These are phyloP conservation scores for Dactylellina leptospora DNA, from an alignment of 2,329 filamentous ascomycete genomes.

Conservation along the genomic window DNA sequence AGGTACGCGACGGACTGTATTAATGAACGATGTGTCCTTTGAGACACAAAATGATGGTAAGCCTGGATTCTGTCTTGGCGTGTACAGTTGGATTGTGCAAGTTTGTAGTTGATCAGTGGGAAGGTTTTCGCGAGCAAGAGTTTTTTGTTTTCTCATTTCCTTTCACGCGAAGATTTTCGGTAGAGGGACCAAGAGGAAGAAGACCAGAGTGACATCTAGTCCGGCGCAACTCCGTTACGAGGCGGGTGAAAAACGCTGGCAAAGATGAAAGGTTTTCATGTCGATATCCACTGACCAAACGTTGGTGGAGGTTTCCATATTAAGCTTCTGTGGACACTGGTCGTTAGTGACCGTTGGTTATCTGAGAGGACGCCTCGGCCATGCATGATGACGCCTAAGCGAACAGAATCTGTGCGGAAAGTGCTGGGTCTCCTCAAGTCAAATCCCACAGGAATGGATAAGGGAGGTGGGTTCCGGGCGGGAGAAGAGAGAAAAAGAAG, in stretches of 20 bases:
- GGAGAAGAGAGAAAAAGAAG: slow-evolving; percentile 27
- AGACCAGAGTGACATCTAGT: slow-evolving; percentile 4
- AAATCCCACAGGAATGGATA: slow-evolving; percentile 41
- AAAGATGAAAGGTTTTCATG: slow-evolving; percentile 23
- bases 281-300: slow-evolving; percentile 72
- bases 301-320: slow-evolving; percentile 99
- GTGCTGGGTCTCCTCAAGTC: slow-evolving; percentile 11
- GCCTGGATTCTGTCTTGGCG: slow-evolving; percentile 33
- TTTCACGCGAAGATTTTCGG: slow-evolving; percentile 46
- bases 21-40: slow-evolving; percentile 86
- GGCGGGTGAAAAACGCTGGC: slow-evolving; percentile 14
- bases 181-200: no score
- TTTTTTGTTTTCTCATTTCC: slow-evolving; percentile 16
- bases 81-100: slow-evolving; percentile 5
- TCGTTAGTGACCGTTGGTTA: slow-evolving; percentile 44
- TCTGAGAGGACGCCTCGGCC: slow-evolving; percentile 19
- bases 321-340: slow-evolving; percentile 71
- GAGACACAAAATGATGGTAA: slow-evolving; percentile 45
- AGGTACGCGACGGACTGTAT: slow-evolving; percentile 61
- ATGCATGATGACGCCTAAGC: slow-evolving; percentile 54
- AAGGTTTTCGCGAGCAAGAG: slow-evolving; percentile 28
- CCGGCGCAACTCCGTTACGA: slow-evolving; percentile 2
- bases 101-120: slow-evolving; percentile 24
- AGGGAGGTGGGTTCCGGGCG: slow-evolving; percentile 29
- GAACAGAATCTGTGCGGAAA: slow-evolving; percentile 38